A percentile compares a stretch with the other conserved stretches of the same genome.
These are phyloP conservation scores for Ochetophila trinervis DNA, from an alignment of 306 rosid species.

Conservation along the genomic window DNA sequence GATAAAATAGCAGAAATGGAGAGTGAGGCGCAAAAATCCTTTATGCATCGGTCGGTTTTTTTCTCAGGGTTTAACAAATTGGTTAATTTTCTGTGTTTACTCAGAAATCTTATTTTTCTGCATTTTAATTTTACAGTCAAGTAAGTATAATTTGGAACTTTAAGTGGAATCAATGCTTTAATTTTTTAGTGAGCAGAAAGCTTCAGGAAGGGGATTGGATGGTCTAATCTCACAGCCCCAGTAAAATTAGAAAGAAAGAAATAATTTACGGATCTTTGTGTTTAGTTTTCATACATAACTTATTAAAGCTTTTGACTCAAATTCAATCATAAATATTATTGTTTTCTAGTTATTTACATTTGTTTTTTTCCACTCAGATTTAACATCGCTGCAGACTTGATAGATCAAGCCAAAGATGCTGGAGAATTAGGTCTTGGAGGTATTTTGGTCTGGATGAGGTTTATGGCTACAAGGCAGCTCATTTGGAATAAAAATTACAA, in stretches of 20 bases:
- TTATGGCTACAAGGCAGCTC: conserved; percentile 98
- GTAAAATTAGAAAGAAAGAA: neutral
- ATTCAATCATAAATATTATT: neutral
- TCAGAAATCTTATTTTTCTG: too few species aligned
- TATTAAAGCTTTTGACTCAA: neutral
- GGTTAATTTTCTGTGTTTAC: too few species aligned
- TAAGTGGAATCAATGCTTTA: conserved; percentile 16
- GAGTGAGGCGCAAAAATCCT: conserved; percentile 90
- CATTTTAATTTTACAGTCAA: too few species aligned
- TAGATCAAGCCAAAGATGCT: conserved; percentile 67
- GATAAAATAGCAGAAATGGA: conserved; percentile 73
- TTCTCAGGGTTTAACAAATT: conserved; percentile 12
- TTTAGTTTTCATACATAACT: neutral
- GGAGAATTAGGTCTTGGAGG: conserved; percentile 81
- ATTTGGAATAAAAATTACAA: conserved; percentile 98
- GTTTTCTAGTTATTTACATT: conserved; percentile 14
- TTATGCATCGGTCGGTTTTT: conserved; percentile 88
- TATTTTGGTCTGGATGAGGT: conserved; percentile 97
- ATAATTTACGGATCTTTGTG: neutral
- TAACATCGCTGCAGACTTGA: conserved; percentile 91
- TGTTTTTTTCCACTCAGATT: conserved; percentile 52
- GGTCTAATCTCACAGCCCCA: neutral
- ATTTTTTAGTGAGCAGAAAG: conserved; percentile 5
- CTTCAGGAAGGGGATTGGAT: neutral
- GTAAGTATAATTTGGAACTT: neutral